Evolutionary conservation across 2,329 filamentous ascomycete genomes (phyloP).

Genomic region (Chaetomiaceae sp.): DNA sequence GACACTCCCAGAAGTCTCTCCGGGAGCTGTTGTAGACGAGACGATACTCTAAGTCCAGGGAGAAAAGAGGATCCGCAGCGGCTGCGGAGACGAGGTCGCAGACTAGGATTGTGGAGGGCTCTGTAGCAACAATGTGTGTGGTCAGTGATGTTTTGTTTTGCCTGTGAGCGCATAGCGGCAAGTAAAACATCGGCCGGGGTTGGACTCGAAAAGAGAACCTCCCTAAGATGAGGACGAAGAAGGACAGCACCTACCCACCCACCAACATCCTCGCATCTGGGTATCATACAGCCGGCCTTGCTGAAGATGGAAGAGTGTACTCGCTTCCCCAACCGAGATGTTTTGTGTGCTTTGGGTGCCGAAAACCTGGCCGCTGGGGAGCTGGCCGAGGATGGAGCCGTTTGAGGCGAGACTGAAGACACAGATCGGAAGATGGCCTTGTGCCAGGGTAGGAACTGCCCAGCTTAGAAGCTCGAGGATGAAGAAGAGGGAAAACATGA

Average conservation of each 20-base stretch:
- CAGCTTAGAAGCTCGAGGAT: neutral
- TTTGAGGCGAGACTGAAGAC: constrained; percentile 4
- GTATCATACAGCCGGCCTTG: constrained; percentile 7
- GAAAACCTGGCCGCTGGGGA: constrained; percentile 6
- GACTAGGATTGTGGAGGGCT: constrained; percentile 5
- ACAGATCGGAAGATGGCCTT: neutral
- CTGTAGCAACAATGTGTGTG: no score
- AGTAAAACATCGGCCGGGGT: no score
- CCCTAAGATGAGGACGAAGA: neutral
- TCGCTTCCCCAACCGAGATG: neutral
- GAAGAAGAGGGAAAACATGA: neutral
- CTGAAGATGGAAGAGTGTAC: neutral
- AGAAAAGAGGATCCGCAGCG: neutral
- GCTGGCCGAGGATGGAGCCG: constrained; percentile 8
- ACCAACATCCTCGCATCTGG: constrained; percentile 10
- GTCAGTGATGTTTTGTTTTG: no score
- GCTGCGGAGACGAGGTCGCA: constrained; percentile 5
- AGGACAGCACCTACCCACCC: constrained; percentile 4
- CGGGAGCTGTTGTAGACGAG: neutral
- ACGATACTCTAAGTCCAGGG: neutral
- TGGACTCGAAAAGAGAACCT: no score
- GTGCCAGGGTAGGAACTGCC: neutral
- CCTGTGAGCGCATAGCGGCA: no score
- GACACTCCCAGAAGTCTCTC: neutral
- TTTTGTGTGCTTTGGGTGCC: neutral